These are phyloP conservation scores for Nitzschia putrida DNA, from an alignment of 108 stramenopile genomes.

Conservation along the genomic window DNA sequence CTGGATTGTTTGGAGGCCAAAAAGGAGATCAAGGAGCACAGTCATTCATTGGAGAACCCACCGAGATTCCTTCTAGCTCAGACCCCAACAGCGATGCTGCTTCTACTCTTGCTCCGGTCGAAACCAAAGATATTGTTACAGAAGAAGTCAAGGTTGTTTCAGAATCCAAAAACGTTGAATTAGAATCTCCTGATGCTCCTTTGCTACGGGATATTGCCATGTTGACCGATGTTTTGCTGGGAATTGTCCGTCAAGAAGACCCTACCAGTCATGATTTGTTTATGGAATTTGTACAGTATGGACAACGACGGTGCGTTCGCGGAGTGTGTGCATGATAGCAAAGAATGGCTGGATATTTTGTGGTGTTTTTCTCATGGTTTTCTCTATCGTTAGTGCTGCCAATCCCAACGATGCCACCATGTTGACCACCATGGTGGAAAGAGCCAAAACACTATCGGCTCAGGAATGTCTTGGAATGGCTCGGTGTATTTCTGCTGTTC, in stretches of 20 bases:
- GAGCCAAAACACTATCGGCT: constrained; percentile 53
- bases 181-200: constrained; percentile 27
- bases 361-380: not conserved
- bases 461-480: constrained; percentile 70
- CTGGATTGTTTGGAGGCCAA: too few relatives aligned
- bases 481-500: constrained; percentile 68
- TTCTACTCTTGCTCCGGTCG: too few relatives aligned
- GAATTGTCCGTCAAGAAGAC: constrained; percentile 66
- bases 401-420: constrained; percentile 42
- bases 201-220: constrained; percentile 70
- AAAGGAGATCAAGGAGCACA: too few relatives aligned
- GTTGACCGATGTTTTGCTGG: constrained; percentile 72
- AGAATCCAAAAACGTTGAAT: not conserved
- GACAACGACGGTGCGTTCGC: constrained; percentile 50
- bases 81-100: too few relatives aligned
- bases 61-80: too few relatives aligned
- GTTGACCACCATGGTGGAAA: constrained; percentile 65
- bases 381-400: constrained; percentile 31
- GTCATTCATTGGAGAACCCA: too few relatives aligned
- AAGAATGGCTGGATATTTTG: too few relatives aligned
- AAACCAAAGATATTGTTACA: too few relatives aligned
- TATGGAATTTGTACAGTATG: constrained; percentile 58
- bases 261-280: constrained; percentile 67
- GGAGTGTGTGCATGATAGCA: too few relatives aligned
- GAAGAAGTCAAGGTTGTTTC: too few relatives aligned